Base-by-base conservation (phyloP, 2,329 filamentous ascomycete genomes). In the Fusarium pseudocircinatum region DNA sequence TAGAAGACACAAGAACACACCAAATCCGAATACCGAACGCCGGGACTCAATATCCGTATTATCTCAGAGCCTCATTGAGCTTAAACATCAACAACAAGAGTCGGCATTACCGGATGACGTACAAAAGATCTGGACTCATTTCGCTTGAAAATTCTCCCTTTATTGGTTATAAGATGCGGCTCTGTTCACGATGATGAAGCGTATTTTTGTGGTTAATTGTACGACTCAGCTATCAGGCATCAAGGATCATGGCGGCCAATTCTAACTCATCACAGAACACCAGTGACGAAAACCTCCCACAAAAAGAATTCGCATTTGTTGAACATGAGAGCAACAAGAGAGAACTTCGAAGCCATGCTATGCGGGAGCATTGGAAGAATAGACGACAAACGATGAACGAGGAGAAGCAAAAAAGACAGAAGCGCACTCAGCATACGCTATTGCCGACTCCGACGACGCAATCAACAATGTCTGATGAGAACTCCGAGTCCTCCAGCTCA, bases 281-380 rank as follows among this genome's bases (percentile, higher is more conserved):
- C 24, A 54, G 50, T 7, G 50, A 54, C 20, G 50, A 54, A 4
- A 54, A 54, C 20, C 50, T 40, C 2, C 24, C 50, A 22, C 50
- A 54, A 54, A 54, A 54, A 28, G 15, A 28, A n/a, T 40, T 54
- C 20, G 24, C 50, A 2, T 54, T 54, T n/a, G 50, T 54, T n/a
- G 5, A 40, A 54, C 22, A 54, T 40, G 50, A 54, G 9, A 54
- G 50, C 14, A 40, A 18, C 8, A 54, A 54, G 26, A 54, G 4
- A 7, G 50, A 40, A n/a, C 34, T 54, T 28, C 63, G 63, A 36
- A 83, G 79, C 63, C 81, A 83, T 79, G 81, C 80, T 18, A 83
- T 82, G 80, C 72, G 78, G 7, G 79, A 79, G 60, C 79, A 82
- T 60, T 83, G 81, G 81, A 79, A 77, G 56, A 74, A 78, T 44